Evolutionary conservation across 2,329 filamentous ascomycete genomes (phyloP), one percentile per base, ranked within the genome.

Genomic region (Colletotrichum sansevieriae): DNA sequence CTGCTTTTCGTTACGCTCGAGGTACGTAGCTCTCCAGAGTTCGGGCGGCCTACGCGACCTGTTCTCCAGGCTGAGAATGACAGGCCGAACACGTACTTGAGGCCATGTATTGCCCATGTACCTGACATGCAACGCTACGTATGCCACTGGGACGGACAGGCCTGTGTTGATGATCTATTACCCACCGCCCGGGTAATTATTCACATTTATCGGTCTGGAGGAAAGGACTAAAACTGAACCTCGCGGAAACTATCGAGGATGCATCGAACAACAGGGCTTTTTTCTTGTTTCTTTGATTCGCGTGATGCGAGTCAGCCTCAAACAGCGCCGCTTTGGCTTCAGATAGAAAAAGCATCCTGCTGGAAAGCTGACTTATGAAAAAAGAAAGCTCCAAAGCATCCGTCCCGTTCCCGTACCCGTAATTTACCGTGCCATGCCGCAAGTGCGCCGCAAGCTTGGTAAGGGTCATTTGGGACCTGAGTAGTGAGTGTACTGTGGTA

Each of bases 11-110:
- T 13, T 15, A 39, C 37, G 37, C 11, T 39, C 37, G 11, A 15
- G 37, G 37, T 39, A 39, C 37, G 37, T 39, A 4, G 1, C 37
- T 39, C 9, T 55, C 18, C n/a, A 55, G 29, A 68, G 39, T 52
- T 65, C 54, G 39, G 65, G 65, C 65, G 61, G 65, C 65, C 65
- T 68, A 60, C 65, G 61, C 12, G 18, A 37, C 64, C 29, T 39
- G 20, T 51, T 62, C 29, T 55, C 35, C 46, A 49, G 18, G 13
- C 41, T 55, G 63, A 20, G 18, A 41, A n/a, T 37, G 33, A 20
- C 20, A 63, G 49, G n/a, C 33, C 57, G 47, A 66, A 56, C 20
- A 56, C 20, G 35, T 56, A 43, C 52, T 18, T 56, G 37, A n/a
- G n/a, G 51, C 15, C 11, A 13, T 37, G 15, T 35, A 39, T 39